Evolutionary conservation across 208 protist species (phyloP).

Genomic region (Zelonia costaricensis): DNA sequence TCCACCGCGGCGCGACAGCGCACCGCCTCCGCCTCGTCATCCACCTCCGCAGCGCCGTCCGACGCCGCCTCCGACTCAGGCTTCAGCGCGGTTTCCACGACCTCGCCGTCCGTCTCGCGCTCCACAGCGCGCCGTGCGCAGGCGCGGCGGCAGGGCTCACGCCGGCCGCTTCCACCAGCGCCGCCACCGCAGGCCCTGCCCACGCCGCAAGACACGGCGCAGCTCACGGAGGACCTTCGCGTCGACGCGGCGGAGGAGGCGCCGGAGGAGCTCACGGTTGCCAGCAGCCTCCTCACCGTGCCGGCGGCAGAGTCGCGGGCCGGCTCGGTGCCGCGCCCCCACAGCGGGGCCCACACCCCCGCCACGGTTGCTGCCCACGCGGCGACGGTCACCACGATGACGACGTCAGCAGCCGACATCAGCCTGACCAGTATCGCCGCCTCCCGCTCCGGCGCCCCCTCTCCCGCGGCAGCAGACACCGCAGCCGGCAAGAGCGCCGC

Average conservation of each 20-base stretch:
- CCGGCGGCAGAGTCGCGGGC: not conserved
- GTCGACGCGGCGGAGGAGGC: constrained; percentile 6
- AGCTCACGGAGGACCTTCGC: constrained; percentile 18
- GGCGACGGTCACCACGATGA: too few relatives aligned
- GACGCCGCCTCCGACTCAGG: not conserved
- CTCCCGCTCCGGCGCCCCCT: too few relatives aligned
- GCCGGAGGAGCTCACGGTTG: constrained; percentile 12
- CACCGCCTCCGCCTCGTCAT: constrained; percentile 8
- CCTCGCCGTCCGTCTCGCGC: not conserved
- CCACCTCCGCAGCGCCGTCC: not conserved
- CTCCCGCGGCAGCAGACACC: not conserved
- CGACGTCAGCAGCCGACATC: too few relatives aligned
- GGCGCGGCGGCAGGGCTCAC: not conserved
- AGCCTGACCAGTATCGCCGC: too few relatives aligned
- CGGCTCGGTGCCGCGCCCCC: not conserved
- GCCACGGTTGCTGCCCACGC: too few relatives aligned
- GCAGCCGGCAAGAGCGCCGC: not conserved
- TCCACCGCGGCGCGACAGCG: not conserved
- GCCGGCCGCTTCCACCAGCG: too few relatives aligned
- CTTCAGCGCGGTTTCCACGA: not conserved
- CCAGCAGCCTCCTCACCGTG: not conserved
- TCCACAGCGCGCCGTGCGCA: not conserved
- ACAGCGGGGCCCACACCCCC: not conserved
- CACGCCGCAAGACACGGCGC: not conserved
- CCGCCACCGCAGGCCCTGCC: not conserved